Evolutionary conservation across 2,329 filamentous ascomycete genomes (phyloP).

Genomic region (Rhinocladiella mackenziei): DNA sequence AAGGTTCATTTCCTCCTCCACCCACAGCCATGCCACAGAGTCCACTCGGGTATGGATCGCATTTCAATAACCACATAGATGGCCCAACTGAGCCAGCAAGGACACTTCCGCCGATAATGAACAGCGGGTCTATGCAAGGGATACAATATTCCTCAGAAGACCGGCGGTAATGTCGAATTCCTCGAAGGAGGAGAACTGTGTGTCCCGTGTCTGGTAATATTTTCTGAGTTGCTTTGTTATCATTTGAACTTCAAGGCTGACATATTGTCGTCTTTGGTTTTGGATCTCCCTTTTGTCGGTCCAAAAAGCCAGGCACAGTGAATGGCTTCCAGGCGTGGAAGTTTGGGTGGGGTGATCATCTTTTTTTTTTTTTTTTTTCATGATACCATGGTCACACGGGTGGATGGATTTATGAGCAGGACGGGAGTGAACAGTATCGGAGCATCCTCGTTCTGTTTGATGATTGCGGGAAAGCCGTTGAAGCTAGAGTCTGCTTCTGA

Average conservation of each 20-base stretch:
- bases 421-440: constrained; percentile 3
- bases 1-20: constrained; percentile 28
- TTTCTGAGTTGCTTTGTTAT: constrained; percentile 16
- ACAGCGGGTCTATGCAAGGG: constrained; percentile 46
- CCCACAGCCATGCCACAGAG: constrained; percentile 25
- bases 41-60: constrained; percentile 23
- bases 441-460: not conserved
- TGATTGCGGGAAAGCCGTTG: no score
- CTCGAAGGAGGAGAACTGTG: constrained; percentile 10
- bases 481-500: constrained; percentile 2
- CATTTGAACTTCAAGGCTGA: not conserved
- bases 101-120: constrained; percentile 47
- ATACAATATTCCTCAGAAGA: constrained; percentile 51
- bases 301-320: constrained; percentile 5
- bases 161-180: constrained; percentile 35
- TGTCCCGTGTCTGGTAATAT: constrained; percentile 6
- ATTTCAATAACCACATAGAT: constrained; percentile 25
- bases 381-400: constrained; percentile 18
- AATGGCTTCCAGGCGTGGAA: not conserved
- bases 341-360: no score
- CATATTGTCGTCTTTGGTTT: not conserved
- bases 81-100: constrained; percentile 39
- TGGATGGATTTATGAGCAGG: constrained; percentile 2
- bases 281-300: not conserved
- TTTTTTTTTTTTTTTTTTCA: no score